Evolutionary conservation across 2,329 filamentous ascomycete species (phyloP), one percentile per base, ranked within the genome.

Genomic region (Dactylellina leptospora): DNA sequence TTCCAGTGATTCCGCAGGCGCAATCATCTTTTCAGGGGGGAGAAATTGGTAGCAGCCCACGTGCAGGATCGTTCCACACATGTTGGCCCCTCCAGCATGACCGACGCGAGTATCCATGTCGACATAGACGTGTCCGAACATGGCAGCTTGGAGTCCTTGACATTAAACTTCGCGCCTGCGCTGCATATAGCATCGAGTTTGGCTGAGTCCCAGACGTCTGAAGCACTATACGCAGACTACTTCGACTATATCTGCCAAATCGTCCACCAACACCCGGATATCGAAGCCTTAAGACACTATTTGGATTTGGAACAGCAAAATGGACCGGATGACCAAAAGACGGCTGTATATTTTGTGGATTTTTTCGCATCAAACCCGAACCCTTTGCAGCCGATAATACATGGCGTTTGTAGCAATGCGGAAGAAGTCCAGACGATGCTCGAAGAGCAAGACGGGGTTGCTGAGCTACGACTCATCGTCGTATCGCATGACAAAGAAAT

Each of bases 401-500:
- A 72, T 40, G 59, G 68, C n/a, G 59, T 55, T 40, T 72, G 68
- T 23, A 47, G 23, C 4, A 63, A 64, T 47, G 51, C 59, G 1
- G 68, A 72, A 9, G 68, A 64, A 16, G 59, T 72, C 4, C 68
- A 42, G 13, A 64, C 50, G 0, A 63, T 64, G 68, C 36, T 72
- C 36, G 68, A 72, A 25, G 68, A 72, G 33, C 47, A 59, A 18
- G 68, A 72, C 38, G 68, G 55, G 2, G 53, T 72, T n/a, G 59
- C 60, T 4, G 59, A 72, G 30, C 33, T 72, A 10, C 45, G 68
- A 16, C 28, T 72, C 1, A 30, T 72, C 23, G 47, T 72, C 4
- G 59, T 72, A 2, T 72, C 68, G 10, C 68, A 72, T 36, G 68
- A 72, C 13, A 72, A 72, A 18, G 59, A 53, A 30, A 72, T 72